Percentiles rank a stretch among this genome's conserved stretches.
Conservation (phyloP, 176 grass and related monocot genomes). For the Themeda triandra region DNA sequence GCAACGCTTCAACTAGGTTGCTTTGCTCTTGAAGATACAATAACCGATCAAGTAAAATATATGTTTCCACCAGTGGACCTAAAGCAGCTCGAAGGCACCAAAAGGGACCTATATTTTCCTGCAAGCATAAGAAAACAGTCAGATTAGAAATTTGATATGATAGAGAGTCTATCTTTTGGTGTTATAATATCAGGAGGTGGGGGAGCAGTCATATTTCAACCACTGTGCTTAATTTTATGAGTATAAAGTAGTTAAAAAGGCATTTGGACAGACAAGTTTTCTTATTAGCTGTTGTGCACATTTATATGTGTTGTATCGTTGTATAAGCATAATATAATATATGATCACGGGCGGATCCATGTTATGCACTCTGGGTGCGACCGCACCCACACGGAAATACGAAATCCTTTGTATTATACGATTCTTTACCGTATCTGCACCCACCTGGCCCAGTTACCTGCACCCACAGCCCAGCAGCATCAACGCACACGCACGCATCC, state of each 20-base stretch:
- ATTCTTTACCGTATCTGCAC: no score
- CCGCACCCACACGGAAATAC: no score
- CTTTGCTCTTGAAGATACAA: constrained; percentile 84
- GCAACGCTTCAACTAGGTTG: constrained; percentile 44
- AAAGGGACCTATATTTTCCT: constrained; percentile 89
- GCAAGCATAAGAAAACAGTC: constrained; percentile 21
- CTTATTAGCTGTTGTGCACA: constrained; percentile 17
- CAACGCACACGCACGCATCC: no score
- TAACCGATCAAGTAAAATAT: constrained; percentile 89
- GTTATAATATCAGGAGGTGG: neutral
- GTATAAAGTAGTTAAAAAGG: constrained; percentile 2
- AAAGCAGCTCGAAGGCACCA: constrained; percentile 92
- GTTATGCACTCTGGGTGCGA: no score
- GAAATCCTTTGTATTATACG: no score
- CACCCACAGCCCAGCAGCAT: no score
- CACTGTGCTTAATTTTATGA: constrained; percentile 10
- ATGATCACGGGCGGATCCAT: no score
- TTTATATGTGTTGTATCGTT: constrained; percentile 7
- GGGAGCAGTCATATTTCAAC: neutral
- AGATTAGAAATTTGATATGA: constrained; percentile 8
- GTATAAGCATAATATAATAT: neutral
- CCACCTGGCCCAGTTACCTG: no score
- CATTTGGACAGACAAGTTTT: neutral
- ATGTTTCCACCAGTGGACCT: constrained; percentile 90
- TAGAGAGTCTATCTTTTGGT: neutral